Evolutionary conservation across 2,329 filamentous ascomycete genomes (phyloP), one percentile per base, ranked within the genome.

Genomic region (Botrytis squamosa): DNA sequence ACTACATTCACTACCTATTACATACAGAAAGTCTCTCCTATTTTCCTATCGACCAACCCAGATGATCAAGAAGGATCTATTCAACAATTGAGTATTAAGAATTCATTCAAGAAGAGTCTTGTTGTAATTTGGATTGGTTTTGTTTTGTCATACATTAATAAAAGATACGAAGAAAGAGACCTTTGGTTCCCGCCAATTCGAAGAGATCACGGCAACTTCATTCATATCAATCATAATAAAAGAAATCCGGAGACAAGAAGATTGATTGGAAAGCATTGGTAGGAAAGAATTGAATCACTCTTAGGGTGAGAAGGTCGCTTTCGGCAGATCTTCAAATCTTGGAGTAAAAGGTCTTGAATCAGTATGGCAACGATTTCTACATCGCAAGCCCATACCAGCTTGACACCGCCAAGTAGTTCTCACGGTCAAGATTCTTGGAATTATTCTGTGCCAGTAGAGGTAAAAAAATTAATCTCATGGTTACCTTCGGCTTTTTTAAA

Each of bases 361-460:
- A 70, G 42, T 52, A 82, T 82, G 81, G 80, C 81, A 80, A 80
- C 79, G 77, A 80, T 81, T 76, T 80, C 80, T 73, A 79, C 80
- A 71, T 78, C 80, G 77, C 80, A 81, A 74, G 80, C 79, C 78
- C 76, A 76, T 29, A 79, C 67, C 76, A 74, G 77, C 59, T 75
- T 81, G 73, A 80, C 80, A 73, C 79, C 80, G 20, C 80, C 80
- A 36, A 78, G 77, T 62, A 81, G 79, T 73, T 80, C 80, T 59
- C 79, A 79, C 59, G 78, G 73, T 68, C 75, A 75, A 64, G 77
- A 74, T 75, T 77, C 77, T 14, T 82, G 81, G 81, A 79, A 78
- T 72, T 81, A 78, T 74, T 77, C 80, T 59, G 78, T 79, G 7
- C 77, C 80, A 57, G 55, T 76, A 71, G 77, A 79, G 66, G 64